Evolutionary conservation across 2,329 filamentous ascomycete genomes (phyloP).

Genomic region (Fusarium penzigii): DNA sequence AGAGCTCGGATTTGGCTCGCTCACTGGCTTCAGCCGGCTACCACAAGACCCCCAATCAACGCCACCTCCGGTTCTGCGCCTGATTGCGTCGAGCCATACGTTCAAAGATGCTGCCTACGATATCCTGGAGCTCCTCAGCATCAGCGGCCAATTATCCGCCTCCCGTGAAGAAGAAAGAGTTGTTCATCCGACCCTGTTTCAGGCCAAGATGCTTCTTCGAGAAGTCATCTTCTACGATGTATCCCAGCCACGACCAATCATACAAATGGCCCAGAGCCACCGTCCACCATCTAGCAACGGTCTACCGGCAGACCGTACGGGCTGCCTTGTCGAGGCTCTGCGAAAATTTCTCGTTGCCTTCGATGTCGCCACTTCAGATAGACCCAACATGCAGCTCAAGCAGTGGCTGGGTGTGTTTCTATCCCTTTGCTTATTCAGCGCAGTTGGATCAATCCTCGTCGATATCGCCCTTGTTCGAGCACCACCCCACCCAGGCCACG

Average conservation of each 20-base stretch:
- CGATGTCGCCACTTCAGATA: conserved; percentile 45
- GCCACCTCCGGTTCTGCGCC: conserved; percentile 48
- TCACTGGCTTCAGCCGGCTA: conserved; percentile 9
- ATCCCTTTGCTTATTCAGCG: conserved; percentile 60
- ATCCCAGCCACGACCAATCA: conserved; percentile 47
- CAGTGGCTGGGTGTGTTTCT: conserved; percentile 55
- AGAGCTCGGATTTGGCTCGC: conserved; percentile 29
- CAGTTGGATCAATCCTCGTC: conserved; percentile 52
- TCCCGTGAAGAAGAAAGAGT: conserved; percentile 50
- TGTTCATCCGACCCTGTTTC: conserved; percentile 52
- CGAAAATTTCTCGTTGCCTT: conserved; percentile 54
- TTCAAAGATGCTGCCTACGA: conserved; percentile 49
- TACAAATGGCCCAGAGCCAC: conserved; percentile 29
- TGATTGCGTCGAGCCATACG: conserved; percentile 55
- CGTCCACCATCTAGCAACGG: conserved; percentile 44
- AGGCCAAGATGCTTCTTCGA: conserved; percentile 55
- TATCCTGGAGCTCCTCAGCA: conserved; percentile 53
- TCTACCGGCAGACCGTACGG: conserved; percentile 47
- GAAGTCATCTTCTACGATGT: conserved; percentile 57
- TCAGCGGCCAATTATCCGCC: conserved; percentile 50
- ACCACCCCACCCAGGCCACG: conserved; percentile 11
- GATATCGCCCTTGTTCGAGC: conserved; percentile 37
- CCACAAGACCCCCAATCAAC: conserved; percentile 36
- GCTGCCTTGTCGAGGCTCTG: conserved; percentile 52
- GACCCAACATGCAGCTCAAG: conserved; percentile 40